Conservation (phyloP, 2,329 filamentous ascomycete genomes). For the Cyphellophora europaea region DNA sequence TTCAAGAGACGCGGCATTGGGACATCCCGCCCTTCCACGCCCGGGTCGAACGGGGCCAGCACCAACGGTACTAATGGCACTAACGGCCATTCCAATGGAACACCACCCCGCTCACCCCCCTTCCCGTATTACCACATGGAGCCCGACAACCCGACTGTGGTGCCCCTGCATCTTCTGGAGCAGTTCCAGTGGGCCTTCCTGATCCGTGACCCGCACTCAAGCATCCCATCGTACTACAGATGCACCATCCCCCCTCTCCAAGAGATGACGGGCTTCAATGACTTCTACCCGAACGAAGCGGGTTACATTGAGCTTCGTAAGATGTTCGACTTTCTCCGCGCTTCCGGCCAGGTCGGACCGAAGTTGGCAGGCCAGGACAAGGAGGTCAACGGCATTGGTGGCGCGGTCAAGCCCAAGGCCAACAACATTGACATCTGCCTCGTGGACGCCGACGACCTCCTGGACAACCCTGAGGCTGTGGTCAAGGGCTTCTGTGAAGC, state of each 20-base stretch:
- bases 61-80: constrained; percentile 23
- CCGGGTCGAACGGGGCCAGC: too few species aligned
- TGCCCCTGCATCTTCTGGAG: constrained; percentile 64
- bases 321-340: constrained; percentile 75
- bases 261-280: constrained; percentile 70
- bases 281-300: constrained; percentile 80
- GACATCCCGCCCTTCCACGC: constrained; percentile 25
- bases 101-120: constrained; percentile 34
- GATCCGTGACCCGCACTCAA: constrained; percentile 87
- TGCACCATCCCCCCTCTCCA: constrained; percentile 85
- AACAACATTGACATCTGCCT: constrained; percentile 61
- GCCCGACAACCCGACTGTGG: constrained; percentile 70
- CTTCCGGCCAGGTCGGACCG: constrained; percentile 61
- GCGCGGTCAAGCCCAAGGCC: constrained; percentile 16
- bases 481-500: constrained; percentile 73
- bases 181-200: constrained; percentile 92
- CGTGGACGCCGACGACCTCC: constrained; percentile 85
- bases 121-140: constrained; percentile 52
- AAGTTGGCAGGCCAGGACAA: constrained; percentile 41
- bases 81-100: constrained; percentile 17
- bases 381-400: constrained; percentile 21
- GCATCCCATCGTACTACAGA: constrained; percentile 88
- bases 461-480: constrained; percentile 70
- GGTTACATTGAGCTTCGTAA: constrained; percentile 82
- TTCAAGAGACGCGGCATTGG: constrained; percentile 51